phyloP scores from a whole-genome alignment of 2,329 filamentous ascomycete species.

The Trichoderma aggressivum region DNA sequence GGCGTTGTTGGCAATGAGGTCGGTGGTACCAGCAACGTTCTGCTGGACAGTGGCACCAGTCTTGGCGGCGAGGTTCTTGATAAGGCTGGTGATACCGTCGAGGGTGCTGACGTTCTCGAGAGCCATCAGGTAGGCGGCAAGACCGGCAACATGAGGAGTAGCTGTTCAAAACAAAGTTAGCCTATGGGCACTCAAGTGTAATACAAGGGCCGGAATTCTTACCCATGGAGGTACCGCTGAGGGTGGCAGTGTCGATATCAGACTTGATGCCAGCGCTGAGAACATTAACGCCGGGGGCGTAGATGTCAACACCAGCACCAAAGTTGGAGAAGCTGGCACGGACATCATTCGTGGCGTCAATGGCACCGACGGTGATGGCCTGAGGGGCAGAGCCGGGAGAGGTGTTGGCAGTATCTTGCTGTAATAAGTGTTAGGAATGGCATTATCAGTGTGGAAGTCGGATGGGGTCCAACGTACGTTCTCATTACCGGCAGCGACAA shows the following conservation, averaged over 20 bases:
- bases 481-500: constrained; percentile 61
- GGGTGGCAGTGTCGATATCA: constrained; percentile 41
- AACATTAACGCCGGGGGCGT: constrained; percentile 54
- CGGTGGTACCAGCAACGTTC: constrained; percentile 46
- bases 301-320: constrained; percentile 51
- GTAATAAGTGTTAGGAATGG: neutral
- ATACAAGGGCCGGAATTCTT: constrained; percentile 16
- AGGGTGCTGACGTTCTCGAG: constrained; percentile 47
- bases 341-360: constrained; percentile 48
- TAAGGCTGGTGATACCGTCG: constrained; percentile 41
- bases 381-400: constrained; percentile 54
- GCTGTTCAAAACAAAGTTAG: constrained; percentile 35
- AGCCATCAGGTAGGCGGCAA: constrained; percentile 64
- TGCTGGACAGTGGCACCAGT: constrained; percentile 42
- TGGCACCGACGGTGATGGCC: constrained; percentile 59
- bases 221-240: constrained; percentile 59
- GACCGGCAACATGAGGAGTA: constrained; percentile 63
- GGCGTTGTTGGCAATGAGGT: constrained; percentile 57
- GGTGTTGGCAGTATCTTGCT: constrained; percentile 47
- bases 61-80: constrained; percentile 51
- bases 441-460: neutral
- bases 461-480: constrained; percentile 32
- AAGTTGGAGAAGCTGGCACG: constrained; percentile 59
- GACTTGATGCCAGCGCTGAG: constrained; percentile 51
- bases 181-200: neutral